Evolutionary conservation across 768 basidiomycete genomes (phyloP), one percentile per base, ranked within the genome.

Genomic region (Suillus occidentalis): DNA sequence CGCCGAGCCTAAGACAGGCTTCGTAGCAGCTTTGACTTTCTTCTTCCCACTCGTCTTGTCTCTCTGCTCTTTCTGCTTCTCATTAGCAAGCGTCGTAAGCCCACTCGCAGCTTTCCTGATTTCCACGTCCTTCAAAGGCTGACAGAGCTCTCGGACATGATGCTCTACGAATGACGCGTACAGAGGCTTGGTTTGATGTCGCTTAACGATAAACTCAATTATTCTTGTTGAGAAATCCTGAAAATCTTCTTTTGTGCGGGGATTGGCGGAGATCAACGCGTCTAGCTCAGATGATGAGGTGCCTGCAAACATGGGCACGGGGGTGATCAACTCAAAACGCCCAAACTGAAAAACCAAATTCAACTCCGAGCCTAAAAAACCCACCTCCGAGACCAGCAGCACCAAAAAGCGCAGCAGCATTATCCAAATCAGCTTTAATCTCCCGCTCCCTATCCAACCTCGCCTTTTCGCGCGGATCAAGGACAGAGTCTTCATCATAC

Each of bases 211-310:
- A 64, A 83, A 80, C 56, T 91, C 85, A 71, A 92, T 85, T 71
- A 99, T 87, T 63, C 85, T 80, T 50, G 86, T 75, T 3, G 95
- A 94, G 69, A 97, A 80, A 31, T 80, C 77, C 53, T 87, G 78
- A 75, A 96, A 97, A 70, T 98, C 95, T 45, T 92, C 92, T 77
- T 95, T 96, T 55, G 92, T 92, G 64, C 90, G 89, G 3, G 95
- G 95, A 73, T 92, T 85, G 68, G 85, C 85, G 6, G 89, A 89
- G 64, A 97, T 81, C 47, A 95, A 81, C 4, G 84, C 80, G 74
- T 91, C 88, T 53, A 93, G 82, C 53, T 89, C 90, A 40, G 82
- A 80, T 12, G 85, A 85, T 20, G 87, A 87, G n/a, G 89, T 87
- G 7, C 85, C 91, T 93, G 67, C 12, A 34, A 53, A 31, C 52